phyloP scores from a whole-genome alignment of 345 rosid genomes.

The Sisymbrium irio region DNA sequence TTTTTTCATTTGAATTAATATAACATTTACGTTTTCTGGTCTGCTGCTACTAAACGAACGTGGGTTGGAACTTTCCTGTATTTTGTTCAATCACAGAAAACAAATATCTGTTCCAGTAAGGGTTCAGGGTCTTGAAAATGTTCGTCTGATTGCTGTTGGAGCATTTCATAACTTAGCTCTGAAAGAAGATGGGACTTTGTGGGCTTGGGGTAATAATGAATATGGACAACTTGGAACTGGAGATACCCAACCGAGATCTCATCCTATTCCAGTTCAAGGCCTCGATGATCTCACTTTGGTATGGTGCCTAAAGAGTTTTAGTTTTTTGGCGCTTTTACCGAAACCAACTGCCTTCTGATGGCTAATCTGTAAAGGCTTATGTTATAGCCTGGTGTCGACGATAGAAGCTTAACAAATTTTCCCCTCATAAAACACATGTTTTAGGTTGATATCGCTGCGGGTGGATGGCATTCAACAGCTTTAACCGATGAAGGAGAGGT shows the following conservation, averaged over 20 bases:
- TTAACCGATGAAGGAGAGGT: conserved; percentile 88
- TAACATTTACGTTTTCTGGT: not conserved
- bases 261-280: conserved; percentile 89
- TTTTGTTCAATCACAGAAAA: conserved; percentile 51
- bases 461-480: conserved; percentile 99
- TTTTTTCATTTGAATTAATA: not conserved
- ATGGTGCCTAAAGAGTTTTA: conserved; percentile 23
- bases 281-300: conserved; percentile 82
- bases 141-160: conserved; percentile 86
- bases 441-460: conserved; percentile 98
- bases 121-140: conserved; percentile 95
- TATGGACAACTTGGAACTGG: conserved; percentile 99
- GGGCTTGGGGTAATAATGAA: conserved; percentile 99
- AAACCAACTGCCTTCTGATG: not conserved
- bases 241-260: conserved; percentile 98
- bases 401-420: not conserved
- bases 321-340: not conserved
- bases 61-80: not conserved
- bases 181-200: conserved; percentile 83
- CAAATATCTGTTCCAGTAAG: conserved; percentile 96
- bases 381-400: not conserved
- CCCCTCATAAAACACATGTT: not conserved
- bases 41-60: not conserved
- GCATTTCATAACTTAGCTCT: conserved; percentile 99
- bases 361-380: not conserved